Conservation (phyloP, 179 eudicot species). For the Silene coronaria region DNA sequence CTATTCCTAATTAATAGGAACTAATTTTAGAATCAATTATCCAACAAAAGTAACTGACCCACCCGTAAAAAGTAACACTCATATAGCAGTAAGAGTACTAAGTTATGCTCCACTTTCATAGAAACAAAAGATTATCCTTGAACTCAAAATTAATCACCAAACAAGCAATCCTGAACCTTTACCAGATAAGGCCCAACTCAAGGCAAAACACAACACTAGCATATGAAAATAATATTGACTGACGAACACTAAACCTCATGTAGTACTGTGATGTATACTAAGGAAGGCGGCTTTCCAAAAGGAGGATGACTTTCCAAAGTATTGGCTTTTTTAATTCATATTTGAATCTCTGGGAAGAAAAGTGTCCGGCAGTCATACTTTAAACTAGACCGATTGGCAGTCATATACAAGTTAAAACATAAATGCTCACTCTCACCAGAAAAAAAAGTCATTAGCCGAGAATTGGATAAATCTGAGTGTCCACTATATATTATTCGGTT, state of each 20-base stretch:
- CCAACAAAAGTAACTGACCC: background rate
- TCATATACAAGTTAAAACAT: background rate
- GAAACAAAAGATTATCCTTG: background rate
- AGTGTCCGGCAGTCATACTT: background rate
- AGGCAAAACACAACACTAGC: background rate
- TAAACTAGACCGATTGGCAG: background rate
- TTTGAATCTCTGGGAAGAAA: background rate
- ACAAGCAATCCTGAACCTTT: background rate
- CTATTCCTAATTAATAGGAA: too few species aligned
- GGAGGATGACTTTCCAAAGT: background rate
- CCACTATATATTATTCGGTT: background rate
- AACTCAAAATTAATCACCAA: background rate
- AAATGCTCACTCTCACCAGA: background rate
- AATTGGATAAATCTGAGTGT: background rate
- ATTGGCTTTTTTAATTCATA: background rate
- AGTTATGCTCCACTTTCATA: background rate
- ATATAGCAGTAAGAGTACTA: background rate
- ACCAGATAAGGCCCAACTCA: background rate
- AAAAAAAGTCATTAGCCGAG: background rate
- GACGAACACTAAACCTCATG: background rate
- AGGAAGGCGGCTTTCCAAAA: background rate
- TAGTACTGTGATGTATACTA: background rate
- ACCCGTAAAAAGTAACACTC: background rate
- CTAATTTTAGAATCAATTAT: too few species aligned
- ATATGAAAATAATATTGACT: background rate